Evolutionary conservation across 2,329 filamentous ascomycete species (phyloP).

Genomic region (Aureobasidium melanogenum): DNA sequence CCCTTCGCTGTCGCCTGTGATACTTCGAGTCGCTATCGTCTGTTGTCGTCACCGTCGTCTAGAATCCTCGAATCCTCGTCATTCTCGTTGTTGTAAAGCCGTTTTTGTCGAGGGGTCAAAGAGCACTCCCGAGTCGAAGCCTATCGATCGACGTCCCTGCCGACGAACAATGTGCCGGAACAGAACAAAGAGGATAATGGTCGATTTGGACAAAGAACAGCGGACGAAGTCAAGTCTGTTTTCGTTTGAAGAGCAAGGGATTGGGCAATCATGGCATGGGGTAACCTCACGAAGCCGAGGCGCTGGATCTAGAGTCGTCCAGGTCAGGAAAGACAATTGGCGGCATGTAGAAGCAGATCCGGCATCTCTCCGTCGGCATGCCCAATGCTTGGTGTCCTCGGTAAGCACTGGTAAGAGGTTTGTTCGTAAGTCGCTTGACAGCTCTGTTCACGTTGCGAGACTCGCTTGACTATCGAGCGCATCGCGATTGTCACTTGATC

Average conservation of each 20-base stretch:
- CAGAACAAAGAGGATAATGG: not conserved
- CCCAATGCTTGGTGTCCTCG: not conserved
- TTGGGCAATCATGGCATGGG: not conserved
- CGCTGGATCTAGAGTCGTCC: not conserved
- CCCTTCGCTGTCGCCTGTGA: not conserved
- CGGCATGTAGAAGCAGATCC: not conserved
- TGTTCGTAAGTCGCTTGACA: not conserved
- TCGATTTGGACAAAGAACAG: not conserved
- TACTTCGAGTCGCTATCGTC: not conserved
- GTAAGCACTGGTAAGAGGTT: not conserved
- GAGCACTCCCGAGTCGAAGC: not conserved
- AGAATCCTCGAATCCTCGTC: not conserved
- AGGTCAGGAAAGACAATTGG: not conserved
- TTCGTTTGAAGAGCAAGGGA: not conserved
- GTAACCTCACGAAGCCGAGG: not conserved
- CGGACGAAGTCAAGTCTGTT: not conserved
- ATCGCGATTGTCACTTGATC: not conserved
- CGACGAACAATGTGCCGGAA: not conserved
- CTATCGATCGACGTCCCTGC: not conserved
- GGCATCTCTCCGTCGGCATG: not conserved
- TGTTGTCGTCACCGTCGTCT: not conserved
- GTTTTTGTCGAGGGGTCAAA: not conserved
- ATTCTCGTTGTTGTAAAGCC: conserved; percentile 1
- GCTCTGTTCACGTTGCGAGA: not conserved
- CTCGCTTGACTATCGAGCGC: not conserved